These are phyloP conservation scores for Rugonectria rugulosa DNA, from an alignment of 2,329 filamentous ascomycete species.

Conservation along the genomic window DNA sequence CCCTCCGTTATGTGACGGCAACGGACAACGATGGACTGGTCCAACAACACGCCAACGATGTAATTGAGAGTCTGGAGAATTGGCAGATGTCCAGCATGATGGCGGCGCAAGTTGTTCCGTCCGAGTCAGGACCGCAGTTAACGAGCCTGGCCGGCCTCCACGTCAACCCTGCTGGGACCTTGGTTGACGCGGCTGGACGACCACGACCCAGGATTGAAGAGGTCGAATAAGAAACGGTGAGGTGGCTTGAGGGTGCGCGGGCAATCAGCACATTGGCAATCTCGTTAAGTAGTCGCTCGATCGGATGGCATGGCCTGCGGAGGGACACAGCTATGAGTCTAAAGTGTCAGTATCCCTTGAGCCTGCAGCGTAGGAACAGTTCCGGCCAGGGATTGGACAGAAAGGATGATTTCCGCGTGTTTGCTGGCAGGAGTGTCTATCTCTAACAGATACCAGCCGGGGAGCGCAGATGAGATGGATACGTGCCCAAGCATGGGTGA, in stretches of 20 bases:
- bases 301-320: slow-evolving; percentile 23
- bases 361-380: slow-evolving; percentile 25
- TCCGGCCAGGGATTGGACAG: slow-evolving; percentile 17
- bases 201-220: slow-evolving; percentile 63
- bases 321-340: slow-evolving; percentile 18
- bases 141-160: slow-evolving; percentile 49
- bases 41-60: slow-evolving; percentile 69
- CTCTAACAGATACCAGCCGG: slow-evolving; percentile 14
- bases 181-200: slow-evolving; percentile 35
- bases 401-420: slow-evolving; percentile 11
- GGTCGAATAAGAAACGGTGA: slow-evolving; percentile 57
- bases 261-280: slow-evolving; percentile 35
- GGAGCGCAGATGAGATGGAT: slow-evolving; percentile 17
- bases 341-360: slow-evolving; percentile 16
- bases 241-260: slow-evolving; percentile 22
- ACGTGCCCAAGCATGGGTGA: slow-evolving; percentile 4
- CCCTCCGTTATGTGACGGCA: slow-evolving; percentile 68
- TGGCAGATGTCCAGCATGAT: slow-evolving; percentile 64
- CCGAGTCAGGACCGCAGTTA: slow-evolving; percentile 36
- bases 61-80: slow-evolving; percentile 71
- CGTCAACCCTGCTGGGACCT: slow-evolving; percentile 42
- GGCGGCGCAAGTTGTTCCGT: slow-evolving; percentile 41
- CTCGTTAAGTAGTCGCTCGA: slow-evolving; percentile 29
- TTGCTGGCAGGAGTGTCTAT: slow-evolving; percentile 7
- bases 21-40: slow-evolving; percentile 76